Percentiles rank a stretch among this genome's conserved stretches.
These are phyloP conservation scores for Aquilaria agallochum DNA, from an alignment of 441 rosid species.

Conservation along the genomic window DNA sequence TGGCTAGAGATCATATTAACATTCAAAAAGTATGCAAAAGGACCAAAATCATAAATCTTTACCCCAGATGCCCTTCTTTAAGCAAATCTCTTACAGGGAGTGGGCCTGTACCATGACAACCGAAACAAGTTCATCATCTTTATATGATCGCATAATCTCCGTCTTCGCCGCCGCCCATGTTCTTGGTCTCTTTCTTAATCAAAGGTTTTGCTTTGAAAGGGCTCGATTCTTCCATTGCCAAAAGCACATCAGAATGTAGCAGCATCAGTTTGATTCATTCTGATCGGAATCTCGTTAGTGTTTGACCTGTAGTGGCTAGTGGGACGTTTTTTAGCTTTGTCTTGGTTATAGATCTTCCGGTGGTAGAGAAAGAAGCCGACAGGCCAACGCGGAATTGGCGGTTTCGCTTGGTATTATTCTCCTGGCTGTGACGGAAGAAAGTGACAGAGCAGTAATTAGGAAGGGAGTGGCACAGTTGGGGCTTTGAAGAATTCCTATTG, in stretches of 20 bases:
- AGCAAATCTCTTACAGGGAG: no score
- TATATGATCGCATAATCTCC: not conserved
- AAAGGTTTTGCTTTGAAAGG: constrained; percentile 16
- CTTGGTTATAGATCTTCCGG: constrained; percentile 7
- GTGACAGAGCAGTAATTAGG: constrained; percentile 16
- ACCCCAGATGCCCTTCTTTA: no score
- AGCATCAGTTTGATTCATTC: not conserved
- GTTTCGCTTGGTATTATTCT: constrained; percentile 3
- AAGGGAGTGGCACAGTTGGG: not conserved
- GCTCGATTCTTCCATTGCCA: constrained; percentile 21
- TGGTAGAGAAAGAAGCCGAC: constrained; percentile 4
- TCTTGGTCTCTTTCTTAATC: constrained; percentile 3
- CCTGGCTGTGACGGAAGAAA: constrained; percentile 5
- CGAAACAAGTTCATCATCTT: no score
- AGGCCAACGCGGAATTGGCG: constrained; percentile 11
- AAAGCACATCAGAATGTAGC: constrained; percentile 12
- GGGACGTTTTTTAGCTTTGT: not conserved
- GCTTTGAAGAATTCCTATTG: not conserved
- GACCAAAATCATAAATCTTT: no score
- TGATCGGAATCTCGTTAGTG: not conserved
- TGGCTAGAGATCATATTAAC: no score
- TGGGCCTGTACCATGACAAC: no score
- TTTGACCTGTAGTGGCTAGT: not conserved
- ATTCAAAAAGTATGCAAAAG: no score
- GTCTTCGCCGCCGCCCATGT: constrained; percentile 3